A percentile compares a stretch with the other conserved stretches of the same genome.
These are phyloP conservation scores for Anthracocystis setariae DNA, from an alignment of 1,284 basidiomycete genomes.

Conservation along the genomic window DNA sequence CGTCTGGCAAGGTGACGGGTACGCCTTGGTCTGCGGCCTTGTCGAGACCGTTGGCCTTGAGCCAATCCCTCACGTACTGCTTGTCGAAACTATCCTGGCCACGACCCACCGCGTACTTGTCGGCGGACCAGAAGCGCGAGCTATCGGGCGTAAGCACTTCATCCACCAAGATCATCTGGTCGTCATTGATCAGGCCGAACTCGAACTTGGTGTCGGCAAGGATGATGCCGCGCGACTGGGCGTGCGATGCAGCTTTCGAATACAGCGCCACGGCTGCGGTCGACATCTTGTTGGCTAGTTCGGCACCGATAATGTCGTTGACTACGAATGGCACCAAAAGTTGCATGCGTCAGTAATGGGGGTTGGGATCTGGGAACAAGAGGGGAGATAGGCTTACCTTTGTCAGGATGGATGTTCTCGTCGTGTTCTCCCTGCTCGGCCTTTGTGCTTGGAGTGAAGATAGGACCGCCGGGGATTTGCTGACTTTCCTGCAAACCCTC, in stretches of 20 bases:
- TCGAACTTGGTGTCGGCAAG: slow-evolving; percentile 95
- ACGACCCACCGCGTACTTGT: slow-evolving; percentile 78
- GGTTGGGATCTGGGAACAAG: too few relatives aligned
- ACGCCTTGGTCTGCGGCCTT: slow-evolving; percentile 57
- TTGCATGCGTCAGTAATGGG: too few relatives aligned
- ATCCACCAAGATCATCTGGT: slow-evolving; percentile 85
- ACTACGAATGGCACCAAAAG: too few relatives aligned
- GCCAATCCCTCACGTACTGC: slow-evolving; percentile 92
- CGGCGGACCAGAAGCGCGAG: slow-evolving; percentile 92
- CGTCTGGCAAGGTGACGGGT: slow-evolving; percentile 57
- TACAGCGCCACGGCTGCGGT: slow-evolving; percentile 77
- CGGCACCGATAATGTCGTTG: slow-evolving; percentile 54
- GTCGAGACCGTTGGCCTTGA: slow-evolving; percentile 59
- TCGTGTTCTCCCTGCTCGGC: slow-evolving; percentile 94
- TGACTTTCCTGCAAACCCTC: slow-evolving; percentile 84
- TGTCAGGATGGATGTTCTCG: slow-evolving; percentile 94
- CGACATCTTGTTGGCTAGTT: slow-evolving; percentile 76
- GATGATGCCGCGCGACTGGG: slow-evolving; percentile 82
- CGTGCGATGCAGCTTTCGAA: slow-evolving; percentile 80
- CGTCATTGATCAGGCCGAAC: slow-evolving; percentile 74
- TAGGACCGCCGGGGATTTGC: slow-evolving; percentile 72
- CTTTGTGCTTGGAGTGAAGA: slow-evolving; percentile 97
- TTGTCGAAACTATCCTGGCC: slow-evolving; percentile 94
- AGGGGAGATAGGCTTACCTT: slow-evolving; percentile 72
- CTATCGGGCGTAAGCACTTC: slow-evolving; percentile 97